Base-by-base conservation (phyloP, 2,329 filamentous ascomycete genomes). In the Ascochyta fabae region DNA sequence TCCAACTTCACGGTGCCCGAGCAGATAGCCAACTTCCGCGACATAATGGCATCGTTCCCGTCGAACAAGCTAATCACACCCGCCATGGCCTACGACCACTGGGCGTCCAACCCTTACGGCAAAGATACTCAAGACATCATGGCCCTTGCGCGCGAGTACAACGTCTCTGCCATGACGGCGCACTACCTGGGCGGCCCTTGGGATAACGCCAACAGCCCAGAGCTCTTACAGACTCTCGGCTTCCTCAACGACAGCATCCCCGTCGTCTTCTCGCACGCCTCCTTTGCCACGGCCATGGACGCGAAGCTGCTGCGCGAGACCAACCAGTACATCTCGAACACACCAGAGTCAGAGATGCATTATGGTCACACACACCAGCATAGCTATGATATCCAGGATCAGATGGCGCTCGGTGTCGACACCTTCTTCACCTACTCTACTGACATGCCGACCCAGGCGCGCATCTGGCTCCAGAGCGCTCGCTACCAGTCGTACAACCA, bases 281-380 rank as follows among this genome's bases (percentile, higher is more conserved):
- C 72, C 13, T 82, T 76, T 67, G 66, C 84, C 16, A 78, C 78
- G 0, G 65, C 74, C 0, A 53, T 58, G 0, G 78, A 80, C 13
- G 72, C 73, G 0, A 48, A 68, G 1, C 72, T 83, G 0, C 76
- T 86, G 0, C 80, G 81, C 10, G 56, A 69, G 0, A 77, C 77
- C 2, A 81, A 86, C 68, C 79, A 85, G 46, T 81, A 81, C 69
- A 70, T 86, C 38, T 83, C 82, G 47, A 83, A 83, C 54, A 86
- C 84, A 0, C 83, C 83, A 1, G 85, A 87, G 62, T 84, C 81
- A 0, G 84, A 86, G 62, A 80, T 84, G 76, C 82, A 85, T 65
- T 86, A 81, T 67, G 84, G 84, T n/a, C 82, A 84, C 61, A 75
- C 71, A 0, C 81, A 86, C 53, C 75, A 77, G 1, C 64, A 70